Evolutionary conservation across 768 basidiomycete genomes (phyloP).

Genomic region (Mycena albidolilacea): DNA sequence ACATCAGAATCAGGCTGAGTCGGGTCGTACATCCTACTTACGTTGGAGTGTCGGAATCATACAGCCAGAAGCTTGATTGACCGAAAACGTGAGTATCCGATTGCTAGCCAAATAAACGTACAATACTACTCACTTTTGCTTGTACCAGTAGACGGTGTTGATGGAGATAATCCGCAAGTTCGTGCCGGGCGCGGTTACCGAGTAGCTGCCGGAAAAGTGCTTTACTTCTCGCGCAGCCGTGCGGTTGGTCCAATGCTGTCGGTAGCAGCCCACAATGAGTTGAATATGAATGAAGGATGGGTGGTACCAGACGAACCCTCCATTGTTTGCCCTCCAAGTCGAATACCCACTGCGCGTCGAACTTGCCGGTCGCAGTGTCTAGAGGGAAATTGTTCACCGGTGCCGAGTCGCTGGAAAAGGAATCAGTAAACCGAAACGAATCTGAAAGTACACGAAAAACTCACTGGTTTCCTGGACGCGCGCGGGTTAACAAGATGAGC

Average conservation of each 20-base stretch:
- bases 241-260: slow-evolving; percentile 62
- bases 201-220: slow-evolving; percentile 70
- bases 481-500: slow-evolving; percentile 2
- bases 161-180: slow-evolving; percentile 69
- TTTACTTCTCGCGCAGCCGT: slow-evolving; percentile 59
- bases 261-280: slow-evolving; percentile 7
- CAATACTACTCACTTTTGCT: slow-evolving; percentile 59
- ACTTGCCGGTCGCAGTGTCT: slow-evolving; percentile 52
- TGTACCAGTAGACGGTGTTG: slow-evolving; percentile 76
- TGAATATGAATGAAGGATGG: neutral
- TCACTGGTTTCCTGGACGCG: slow-evolving; percentile 64
- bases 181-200: slow-evolving; percentile 62
- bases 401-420: slow-evolving; percentile 62
- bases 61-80: slow-evolving; percentile 68
- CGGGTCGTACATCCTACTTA: slow-evolving; percentile 45
- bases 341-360: slow-evolving; percentile 69
- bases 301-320: slow-evolving; percentile 52
- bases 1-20: neutral
- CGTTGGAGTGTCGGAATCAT: slow-evolving; percentile 65
- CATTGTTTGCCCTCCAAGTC: slow-evolving; percentile 66
- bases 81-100: neutral
- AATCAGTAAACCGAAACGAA: neutral
- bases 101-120: no score
- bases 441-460: slow-evolving; percentile 35
- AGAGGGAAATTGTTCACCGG: slow-evolving; percentile 74